phyloP scores from a whole-genome alignment of 2,329 filamentous ascomycete species.

The Dothistroma septosporum region DNA sequence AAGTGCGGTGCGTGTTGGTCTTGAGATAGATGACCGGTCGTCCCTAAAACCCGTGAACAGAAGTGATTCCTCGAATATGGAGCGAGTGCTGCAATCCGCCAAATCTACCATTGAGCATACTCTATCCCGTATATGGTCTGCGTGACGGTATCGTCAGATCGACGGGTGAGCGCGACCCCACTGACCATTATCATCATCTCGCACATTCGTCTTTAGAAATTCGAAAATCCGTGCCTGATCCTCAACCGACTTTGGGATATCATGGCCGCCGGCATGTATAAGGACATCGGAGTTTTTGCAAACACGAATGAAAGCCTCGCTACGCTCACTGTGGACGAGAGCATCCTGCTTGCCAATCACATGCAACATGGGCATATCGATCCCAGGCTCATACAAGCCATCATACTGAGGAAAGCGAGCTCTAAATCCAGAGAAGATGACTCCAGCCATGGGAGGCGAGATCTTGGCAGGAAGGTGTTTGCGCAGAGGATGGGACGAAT shows the following conservation, averaged over 20 bases:
- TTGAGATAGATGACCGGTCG: no score
- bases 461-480: constrained; percentile 9
- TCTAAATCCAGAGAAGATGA: constrained; percentile 22
- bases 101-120: no score
- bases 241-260: constrained; percentile 21
- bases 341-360: constrained; percentile 21
- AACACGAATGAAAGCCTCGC: constrained; percentile 19
- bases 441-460: constrained; percentile 12
- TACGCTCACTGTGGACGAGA: constrained; percentile 20
- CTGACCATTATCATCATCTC: background rate
- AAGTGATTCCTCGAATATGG: no score
- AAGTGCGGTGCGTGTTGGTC: no score
- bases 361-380: constrained; percentile 21
- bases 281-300: constrained; percentile 13
- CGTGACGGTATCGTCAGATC: constrained; percentile 2
- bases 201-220: constrained; percentile 14
- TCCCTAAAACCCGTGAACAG: no score
- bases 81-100: no score
- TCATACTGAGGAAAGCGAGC: constrained; percentile 22
- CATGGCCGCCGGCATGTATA: constrained; percentile 19
- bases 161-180: constrained; percentile 5
- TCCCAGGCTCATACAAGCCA: constrained; percentile 18
- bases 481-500: constrained; percentile 8
- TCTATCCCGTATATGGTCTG: background rate
- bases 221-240: constrained; percentile 16